phyloP scores from a whole-genome alignment of 176 grass and related monocot species.

The Tuctoria greenei region DNA sequence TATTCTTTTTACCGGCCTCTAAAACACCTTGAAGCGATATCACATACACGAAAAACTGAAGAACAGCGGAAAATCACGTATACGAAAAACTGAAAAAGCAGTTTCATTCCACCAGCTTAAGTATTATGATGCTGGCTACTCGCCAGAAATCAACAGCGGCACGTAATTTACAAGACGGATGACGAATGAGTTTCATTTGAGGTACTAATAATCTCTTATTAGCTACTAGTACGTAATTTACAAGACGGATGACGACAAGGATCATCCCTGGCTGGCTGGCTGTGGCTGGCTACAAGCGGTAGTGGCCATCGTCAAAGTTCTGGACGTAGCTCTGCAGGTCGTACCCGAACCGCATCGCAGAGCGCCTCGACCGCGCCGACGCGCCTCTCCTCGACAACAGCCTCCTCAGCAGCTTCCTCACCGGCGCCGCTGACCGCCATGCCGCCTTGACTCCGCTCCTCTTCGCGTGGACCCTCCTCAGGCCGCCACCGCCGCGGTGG shows the following conservation, averaged over 20 bases:
- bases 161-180: too few species aligned
- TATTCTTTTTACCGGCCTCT: too few species aligned
- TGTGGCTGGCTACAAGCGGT: neutral
- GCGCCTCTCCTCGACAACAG: slow-evolving; percentile 1
- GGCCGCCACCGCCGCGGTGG: neutral
- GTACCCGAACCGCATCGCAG: neutral
- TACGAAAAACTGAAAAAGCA: too few species aligned
- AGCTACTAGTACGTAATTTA: neutral
- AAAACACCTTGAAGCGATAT: too few species aligned
- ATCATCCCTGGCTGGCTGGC: neutral
- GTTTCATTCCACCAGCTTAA: too few species aligned
- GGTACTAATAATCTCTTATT: too few species aligned
- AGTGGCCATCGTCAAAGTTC: slow-evolving; percentile 35
- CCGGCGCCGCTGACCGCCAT: neutral
- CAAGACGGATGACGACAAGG: too few species aligned
- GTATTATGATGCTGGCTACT: too few species aligned
- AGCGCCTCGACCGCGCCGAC: neutral
- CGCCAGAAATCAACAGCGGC: too few species aligned
- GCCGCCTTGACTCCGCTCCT: neutral
- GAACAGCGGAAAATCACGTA: too few species aligned
- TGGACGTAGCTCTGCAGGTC: slow-evolving; percentile 28
- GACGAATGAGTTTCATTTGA: too few species aligned
- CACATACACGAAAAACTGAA: too few species aligned
- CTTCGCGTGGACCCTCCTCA: neutral
- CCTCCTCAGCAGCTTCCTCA: slow-evolving; percentile 16